Evolutionary conservation across 2,329 filamentous ascomycete genomes (phyloP), one percentile per base, ranked within the genome.

Genomic region (Aspergillus sp.): DNA sequence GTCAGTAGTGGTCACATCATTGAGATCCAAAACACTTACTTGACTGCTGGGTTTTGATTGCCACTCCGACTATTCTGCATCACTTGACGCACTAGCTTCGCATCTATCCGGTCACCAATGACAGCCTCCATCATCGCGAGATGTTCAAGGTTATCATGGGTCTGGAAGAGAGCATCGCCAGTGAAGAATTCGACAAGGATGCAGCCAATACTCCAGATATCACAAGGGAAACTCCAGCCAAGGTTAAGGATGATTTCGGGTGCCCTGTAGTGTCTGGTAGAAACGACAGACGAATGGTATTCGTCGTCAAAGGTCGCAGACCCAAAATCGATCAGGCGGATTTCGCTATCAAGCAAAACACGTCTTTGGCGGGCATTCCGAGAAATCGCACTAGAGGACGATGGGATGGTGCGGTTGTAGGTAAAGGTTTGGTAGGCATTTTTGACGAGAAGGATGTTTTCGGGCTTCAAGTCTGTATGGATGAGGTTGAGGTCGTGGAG

Each of bases 401-500:
- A 87, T 2, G 86, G 86, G 24, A 88, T 87, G 57, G 83, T 84
- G 54, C 86, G 82, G 71, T 87, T 87, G 72, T 88, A 88, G 37
- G 86, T 88, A 67, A 88, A 88, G 2, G 86, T 88, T 68, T 88
- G 86, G 65, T 88, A 88, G 46, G 77, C 77, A 71, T 83, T 86
- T 70, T 83, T 84, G 59, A 88, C 84, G 22, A 88, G 79, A 17
- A 88, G 79, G 60, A 88, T 88, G 64, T 88, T 88, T 73, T 88
- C 86, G 3, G 86, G 86, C 71, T 88, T 88, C 60, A 88, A 71
- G 73, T 88, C 86, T 51, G 95, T 99, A 73, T 99, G 95, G 60
- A 99, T 97, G 64, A 99, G 84, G 73, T 98, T 96, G 17, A 99
- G 84, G 75, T 99, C 95, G 72, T 99, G 95, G 20, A 99, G 82